Evolutionary conservation across 495 filamentous ascomycete species (phyloP).

Genomic region (Hypoxylon crocopeplum): DNA sequence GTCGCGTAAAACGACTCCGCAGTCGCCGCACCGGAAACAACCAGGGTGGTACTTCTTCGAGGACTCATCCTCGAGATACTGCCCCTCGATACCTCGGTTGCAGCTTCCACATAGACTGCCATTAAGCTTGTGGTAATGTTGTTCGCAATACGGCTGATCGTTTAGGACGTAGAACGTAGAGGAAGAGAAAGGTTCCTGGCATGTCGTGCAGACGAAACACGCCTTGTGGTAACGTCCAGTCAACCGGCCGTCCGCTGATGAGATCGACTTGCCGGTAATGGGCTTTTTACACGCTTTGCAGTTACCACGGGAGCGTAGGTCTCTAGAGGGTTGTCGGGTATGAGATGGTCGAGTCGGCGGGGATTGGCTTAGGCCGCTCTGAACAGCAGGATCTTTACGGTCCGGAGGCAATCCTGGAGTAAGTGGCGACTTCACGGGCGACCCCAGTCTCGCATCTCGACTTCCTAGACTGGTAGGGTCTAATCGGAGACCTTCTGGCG

Average conservation of each 20-base stretch:
- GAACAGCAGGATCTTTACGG: slow-evolving; percentile 35
- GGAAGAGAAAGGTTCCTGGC: slow-evolving; percentile 79
- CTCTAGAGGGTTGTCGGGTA: slow-evolving; percentile 31
- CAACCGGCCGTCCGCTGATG: slow-evolving; percentile 89
- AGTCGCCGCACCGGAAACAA: slow-evolving; percentile 82
- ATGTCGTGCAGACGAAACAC: slow-evolving; percentile 92
- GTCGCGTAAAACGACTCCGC: slow-evolving; percentile 63
- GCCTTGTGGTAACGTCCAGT: slow-evolving; percentile 93
- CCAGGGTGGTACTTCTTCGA: slow-evolving; percentile 82
- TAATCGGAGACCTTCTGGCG: slow-evolving; percentile 43
- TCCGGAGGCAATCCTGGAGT: slow-evolving; percentile 7
- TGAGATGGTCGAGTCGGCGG: slow-evolving; percentile 35
- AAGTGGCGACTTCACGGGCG: slow-evolving; percentile 17
- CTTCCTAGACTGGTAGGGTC: slow-evolving; percentile 37
- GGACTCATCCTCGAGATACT: slow-evolving; percentile 87
- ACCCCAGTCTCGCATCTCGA: slow-evolving; percentile 13
- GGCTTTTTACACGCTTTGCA: slow-evolving; percentile 81
- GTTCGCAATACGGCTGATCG: slow-evolving; percentile 87
- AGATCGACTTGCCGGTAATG: slow-evolving; percentile 91
- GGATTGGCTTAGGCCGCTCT: slow-evolving; percentile 28
- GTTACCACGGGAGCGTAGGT: slow-evolving; percentile 63
- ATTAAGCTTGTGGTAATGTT: slow-evolving; percentile 93
- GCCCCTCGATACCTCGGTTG: slow-evolving; percentile 86
- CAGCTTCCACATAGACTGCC: slow-evolving; percentile 82
- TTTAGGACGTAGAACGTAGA: slow-evolving; percentile 91